Evolutionary conservation across 768 basidiomycete genomes (phyloP), one percentile per base, ranked within the genome.

Genomic region (Tricholoma furcatifolium): DNA sequence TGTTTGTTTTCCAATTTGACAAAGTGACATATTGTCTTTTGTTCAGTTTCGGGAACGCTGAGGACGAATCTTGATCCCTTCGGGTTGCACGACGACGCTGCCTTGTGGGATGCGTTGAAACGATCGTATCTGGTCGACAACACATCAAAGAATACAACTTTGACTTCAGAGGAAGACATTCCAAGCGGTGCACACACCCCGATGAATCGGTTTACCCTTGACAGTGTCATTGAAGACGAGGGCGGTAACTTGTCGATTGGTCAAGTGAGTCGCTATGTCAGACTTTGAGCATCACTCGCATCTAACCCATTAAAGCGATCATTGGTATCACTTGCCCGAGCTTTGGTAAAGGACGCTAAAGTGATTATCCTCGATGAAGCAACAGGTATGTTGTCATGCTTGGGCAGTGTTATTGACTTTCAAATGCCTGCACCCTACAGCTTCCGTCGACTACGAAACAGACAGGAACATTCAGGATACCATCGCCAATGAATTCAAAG

Each of bases 1-100:
- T 42, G 14, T 11, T 15, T 11, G 4, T 7, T 8, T 18, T 14
- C 20, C 39, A 20, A 58, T 41, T 50, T 55, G 43, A 31, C 40
- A 21, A 6, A 27, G 47, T 44, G 20, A 51, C 34, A 38, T 10
- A 58, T 60, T 47, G 44, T 69, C 39, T 21, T 27, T 27, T 27
- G 27, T 27, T 4, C n/a, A 59, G 57, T 91, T 71, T 88, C 87
- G 14, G 91, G 91, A 47, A 92, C 90, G 1, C 69, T 96, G 18
- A 80, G 93, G 45, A 82, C 82, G 40, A 97, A 98, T 65, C 81
- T 97, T 4, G 95, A 97, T 66, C 95, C 95, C 0, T 95, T 96
- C 70, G 84, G 81, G 44, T 68, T 81, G 41, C 82, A 90, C 56
- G 88, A 90, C 56, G 93, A 96, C 65, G 83, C 82, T 18, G 77